Conservation (phyloP, 2,329 filamentous ascomycete species). For the Alternaria arbusti region DNA sequence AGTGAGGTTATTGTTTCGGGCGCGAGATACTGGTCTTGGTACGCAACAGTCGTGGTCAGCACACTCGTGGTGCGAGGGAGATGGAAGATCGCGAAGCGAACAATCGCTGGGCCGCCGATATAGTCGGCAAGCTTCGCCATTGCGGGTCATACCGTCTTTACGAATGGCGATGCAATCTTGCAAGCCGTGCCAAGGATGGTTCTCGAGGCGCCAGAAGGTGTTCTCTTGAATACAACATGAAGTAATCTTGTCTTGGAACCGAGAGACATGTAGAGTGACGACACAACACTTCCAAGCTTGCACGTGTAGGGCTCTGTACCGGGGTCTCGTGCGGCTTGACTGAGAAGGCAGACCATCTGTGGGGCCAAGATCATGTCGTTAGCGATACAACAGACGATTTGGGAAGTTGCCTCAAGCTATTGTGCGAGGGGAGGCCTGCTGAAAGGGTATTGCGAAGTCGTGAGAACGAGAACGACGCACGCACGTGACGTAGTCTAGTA, state of each 20-base stretch:
- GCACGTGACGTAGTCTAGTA: neutral
- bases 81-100: neutral
- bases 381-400: neutral
- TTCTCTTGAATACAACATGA: neutral
- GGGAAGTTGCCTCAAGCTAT: neutral
- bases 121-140: neutral
- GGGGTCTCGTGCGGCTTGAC: neutral
- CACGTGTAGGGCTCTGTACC: neutral
- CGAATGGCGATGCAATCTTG: neutral
- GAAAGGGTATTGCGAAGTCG: neutral
- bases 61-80: neutral
- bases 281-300: neutral
- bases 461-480: neutral
- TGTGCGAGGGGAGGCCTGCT: neutral
- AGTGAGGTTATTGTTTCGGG: neutral
- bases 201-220: neutral
- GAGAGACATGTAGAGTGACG: neutral
- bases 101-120: neutral
- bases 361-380: neutral
- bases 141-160: neutral
- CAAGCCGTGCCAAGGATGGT: neutral
- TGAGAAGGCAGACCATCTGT: fast-evolving
- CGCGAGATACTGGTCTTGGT: neutral
- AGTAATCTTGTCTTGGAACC: neutral
- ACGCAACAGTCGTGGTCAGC: neutral